Base-by-base conservation (phyloP, 768 basidiomycete genomes). In the Dictyophora rubrovolvata region DNA sequence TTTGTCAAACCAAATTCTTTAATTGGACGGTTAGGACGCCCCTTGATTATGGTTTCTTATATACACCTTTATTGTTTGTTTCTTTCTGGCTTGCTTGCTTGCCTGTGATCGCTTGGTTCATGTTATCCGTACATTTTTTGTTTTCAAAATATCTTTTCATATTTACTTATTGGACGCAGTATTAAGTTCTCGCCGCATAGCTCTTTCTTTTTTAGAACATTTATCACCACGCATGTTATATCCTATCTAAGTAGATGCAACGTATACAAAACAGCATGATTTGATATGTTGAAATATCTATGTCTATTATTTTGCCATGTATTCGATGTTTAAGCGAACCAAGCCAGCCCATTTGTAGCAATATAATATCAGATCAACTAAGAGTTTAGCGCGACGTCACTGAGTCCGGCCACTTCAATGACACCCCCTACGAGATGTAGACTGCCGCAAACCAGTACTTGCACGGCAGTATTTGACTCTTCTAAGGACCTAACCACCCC, bases 401-500 rank as follows among this genome's bases (percentile, higher is more conserved):
- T 80, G 46, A 98, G 69, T 20, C 84, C 86, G 17, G 93, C 89
- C 14, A 90, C 93, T 68, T 97, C 95, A 56, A 98, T 87, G 12
- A 93, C 76, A 1, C 96, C 96, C 18, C 96, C 96, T 7, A 98
- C 85, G 16, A 99, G 79, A 72, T 94, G 94, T 62, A 99, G 69
- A 70, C 93, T 96, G 4, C 96, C 96, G 2, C 92, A 79, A 6
- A 95, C 93, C 16, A 99, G 75, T n/a, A 93, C 82, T 58, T 87
- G 77, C 12, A 72, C 69, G 22, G 23, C 50, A 16, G 50, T 59
- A 9, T 62, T 61, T 1, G 71, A 66, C 5, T 68, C 62, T 9
- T 72, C 66, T n/a, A 82, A 65, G 2, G 70, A 65, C 12, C 83
- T 77, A 4, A 92, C 79, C 22, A 82, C 66, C 33, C 77, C 74